Percentiles rank a stretch among this genome's conserved stretches.
These are phyloP conservation scores for Lactarius quietus DNA, from an alignment of 768 basidiomycete species.

Conservation along the genomic window DNA sequence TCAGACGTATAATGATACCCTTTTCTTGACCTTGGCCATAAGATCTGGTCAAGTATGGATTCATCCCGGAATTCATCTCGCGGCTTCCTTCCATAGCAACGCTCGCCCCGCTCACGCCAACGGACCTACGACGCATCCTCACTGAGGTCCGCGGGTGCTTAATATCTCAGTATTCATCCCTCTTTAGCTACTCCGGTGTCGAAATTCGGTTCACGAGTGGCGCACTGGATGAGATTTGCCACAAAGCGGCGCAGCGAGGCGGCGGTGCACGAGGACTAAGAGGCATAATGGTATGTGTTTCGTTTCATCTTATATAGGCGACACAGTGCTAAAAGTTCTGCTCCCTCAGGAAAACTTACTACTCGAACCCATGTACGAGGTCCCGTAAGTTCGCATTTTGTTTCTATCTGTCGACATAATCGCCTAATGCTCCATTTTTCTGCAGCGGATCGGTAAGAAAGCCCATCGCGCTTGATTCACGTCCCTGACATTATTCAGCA, in stretches of 20 bases:
- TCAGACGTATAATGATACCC: not conserved
- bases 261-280: constrained; percentile 89
- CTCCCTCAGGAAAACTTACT: constrained; percentile 66
- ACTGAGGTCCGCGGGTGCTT: constrained; percentile 91
- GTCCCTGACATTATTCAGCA: constrained; percentile 41
- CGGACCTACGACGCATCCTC: constrained; percentile 85
- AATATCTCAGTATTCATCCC: constrained; percentile 81
- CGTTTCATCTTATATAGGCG: not conserved
- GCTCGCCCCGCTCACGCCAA: constrained; percentile 69
- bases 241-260: constrained; percentile 71
- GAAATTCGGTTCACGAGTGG: constrained; percentile 83
- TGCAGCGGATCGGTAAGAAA: constrained; percentile 63
- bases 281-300: constrained; percentile 69
- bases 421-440: constrained; percentile 11
- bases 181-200: constrained; percentile 80
- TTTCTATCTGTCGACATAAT: constrained; percentile 4
- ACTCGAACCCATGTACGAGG: constrained; percentile 90
- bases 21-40: not conserved
- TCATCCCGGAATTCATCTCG: constrained; percentile 94
- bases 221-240: constrained; percentile 79
- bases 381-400: constrained; percentile 57
- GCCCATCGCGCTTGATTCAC: not conserved
- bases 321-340: constrained; percentile 1
- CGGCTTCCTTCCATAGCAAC: constrained; percentile 91
- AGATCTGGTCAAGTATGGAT: constrained; percentile 89